Percentiles rank a stretch among this genome's conserved stretches.
phyloP scores from a whole-genome alignment of 2,329 filamentous ascomycete genomes.

The Trichoderma lentiforme region DNA sequence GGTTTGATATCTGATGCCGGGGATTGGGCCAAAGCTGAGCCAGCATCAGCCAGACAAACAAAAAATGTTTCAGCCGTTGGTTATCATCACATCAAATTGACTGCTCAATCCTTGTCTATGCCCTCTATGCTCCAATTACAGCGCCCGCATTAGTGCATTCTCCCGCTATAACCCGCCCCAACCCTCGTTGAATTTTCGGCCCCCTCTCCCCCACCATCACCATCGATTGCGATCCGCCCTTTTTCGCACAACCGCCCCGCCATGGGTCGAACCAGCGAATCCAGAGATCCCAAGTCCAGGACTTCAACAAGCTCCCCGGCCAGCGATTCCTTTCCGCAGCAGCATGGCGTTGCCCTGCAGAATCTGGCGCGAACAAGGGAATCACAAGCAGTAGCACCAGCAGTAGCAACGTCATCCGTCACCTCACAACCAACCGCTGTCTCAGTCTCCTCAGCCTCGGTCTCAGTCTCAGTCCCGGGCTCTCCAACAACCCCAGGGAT shows the following conservation, averaged over 20 bases:
- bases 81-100: background rate
- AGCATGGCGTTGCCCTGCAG: conserved; percentile 32
- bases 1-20: background rate
- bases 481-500: background rate
- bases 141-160: background rate
- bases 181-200: background rate
- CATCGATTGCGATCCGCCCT: background rate
- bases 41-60: background rate
- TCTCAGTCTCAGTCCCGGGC: background rate
- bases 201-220: background rate
- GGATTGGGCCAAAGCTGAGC: background rate
- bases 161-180: background rate
- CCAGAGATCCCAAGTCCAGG: conserved; percentile 21
- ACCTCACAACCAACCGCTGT: conserved; percentile 10
- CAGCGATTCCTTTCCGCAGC: conserved; percentile 29
- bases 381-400: background rate
- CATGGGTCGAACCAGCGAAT: conserved; percentile 27
- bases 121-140: background rate
- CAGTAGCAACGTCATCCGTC: background rate
- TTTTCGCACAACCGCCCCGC: conserved; percentile 23
- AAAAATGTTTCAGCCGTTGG: background rate
- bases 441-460: conserved; percentile 3
- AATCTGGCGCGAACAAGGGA: conserved; percentile 27
- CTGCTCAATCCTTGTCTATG: background rate
- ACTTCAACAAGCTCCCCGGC: conserved; percentile 21